Evolutionary conservation across 257 asterid genomes (phyloP), one percentile per base, ranked within the genome.

Genomic region (Jaltomata sinuosa): DNA sequence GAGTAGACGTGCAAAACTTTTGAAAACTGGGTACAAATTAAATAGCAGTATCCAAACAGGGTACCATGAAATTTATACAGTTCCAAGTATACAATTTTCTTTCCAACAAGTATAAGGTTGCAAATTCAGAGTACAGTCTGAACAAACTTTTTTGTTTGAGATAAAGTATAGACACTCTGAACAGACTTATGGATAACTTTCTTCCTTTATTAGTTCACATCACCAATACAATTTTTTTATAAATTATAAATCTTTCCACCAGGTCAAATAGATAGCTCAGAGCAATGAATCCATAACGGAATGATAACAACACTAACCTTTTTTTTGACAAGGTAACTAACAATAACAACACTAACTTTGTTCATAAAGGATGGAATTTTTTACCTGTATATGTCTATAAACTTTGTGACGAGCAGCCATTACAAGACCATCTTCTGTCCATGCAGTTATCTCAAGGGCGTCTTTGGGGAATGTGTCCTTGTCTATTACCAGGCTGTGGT

Each of bases 371-470:
- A 72, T 65, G 64, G 25, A 61, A 6, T 6, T 9, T 50, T 19
- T 86, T 84, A 96, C 99, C 98, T 85, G 98, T 36, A 96, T 77
- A 84, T 93, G 93, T 83, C 88, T 88, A 87, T 93, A 82, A 25
- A 86, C 90, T 90, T 87, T 96, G 92, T 96, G 99, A 87, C 98
- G 98, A 87, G 94, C 98, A 89, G 94, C 99, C 99, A 96, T 96
- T 40, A 96, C 71, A 59, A 93, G 86, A 31, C 98, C 99, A 67
- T 96, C 97, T 87, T 93, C 99, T 0, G 99, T 96, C 98, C 98
- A 93, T 7, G 98, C 99, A 29, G 98, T 96, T 67, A 94, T 87
- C 91, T 96, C 99, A 14, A 96, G 96, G 57, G 72, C 90, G 68
- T 93, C 95, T 61, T 87, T 86, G 2, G 99, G 99, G 87, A 93